Evolutionary conservation across 306 rosid genomes (phyloP).

Genomic region (Urtica urens): DNA sequence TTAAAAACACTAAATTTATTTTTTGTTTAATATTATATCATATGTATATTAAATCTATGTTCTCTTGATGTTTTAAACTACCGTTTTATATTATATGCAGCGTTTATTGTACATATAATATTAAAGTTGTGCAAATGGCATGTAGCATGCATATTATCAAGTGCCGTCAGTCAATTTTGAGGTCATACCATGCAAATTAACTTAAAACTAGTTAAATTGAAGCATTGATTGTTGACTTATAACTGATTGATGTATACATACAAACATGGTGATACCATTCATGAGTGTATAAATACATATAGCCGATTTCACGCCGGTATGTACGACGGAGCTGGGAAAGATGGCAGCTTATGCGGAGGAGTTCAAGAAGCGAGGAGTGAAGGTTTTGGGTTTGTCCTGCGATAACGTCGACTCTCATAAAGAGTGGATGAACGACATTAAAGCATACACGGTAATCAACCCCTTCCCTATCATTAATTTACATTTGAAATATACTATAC

Average conservation of each 20-base stretch:
- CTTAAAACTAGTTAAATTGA: no score
- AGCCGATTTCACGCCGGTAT: slow-evolving; percentile 85
- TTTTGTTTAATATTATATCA: no score
- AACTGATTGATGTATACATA: neutral
- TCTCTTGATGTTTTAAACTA: no score
- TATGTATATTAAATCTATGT: no score
- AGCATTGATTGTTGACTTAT: no score
- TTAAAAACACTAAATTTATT: no score
- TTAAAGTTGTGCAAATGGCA: no score
- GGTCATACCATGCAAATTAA: no score
- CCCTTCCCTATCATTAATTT: neutral
- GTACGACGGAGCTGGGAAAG: slow-evolving; percentile 75
- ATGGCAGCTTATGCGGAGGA: slow-evolving; percentile 42
- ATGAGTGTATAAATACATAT: neutral
- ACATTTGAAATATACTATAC: neutral
- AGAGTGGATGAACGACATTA: slow-evolving; percentile 74
- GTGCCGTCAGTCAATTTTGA: no score
- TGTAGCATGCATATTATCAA: no score
- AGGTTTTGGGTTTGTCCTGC: slow-evolving; percentile 65
- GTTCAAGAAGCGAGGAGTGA: slow-evolving; percentile 44
- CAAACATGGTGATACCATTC: neutral
- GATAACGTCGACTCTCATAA: slow-evolving; percentile 46
- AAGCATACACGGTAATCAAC: slow-evolving; percentile 46
- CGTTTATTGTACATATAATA: no score
- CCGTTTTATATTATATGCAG: no score